Evolutionary conservation across 169 alveolate species (phyloP), one percentile per base, ranked within the genome.

Genomic region (Plasmodium adleri): DNA sequence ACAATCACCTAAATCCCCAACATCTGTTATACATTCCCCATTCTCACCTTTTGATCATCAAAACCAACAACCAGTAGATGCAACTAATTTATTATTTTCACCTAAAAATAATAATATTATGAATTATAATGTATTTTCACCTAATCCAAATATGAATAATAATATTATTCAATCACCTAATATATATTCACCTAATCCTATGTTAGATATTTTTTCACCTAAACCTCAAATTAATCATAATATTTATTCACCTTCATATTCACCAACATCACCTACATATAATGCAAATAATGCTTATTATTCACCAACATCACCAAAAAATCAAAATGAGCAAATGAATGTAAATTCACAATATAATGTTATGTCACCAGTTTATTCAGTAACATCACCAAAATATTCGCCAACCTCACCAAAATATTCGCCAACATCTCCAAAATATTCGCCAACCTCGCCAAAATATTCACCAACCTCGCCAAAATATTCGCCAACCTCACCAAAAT

Each of bases 351-450:
- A 74, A 47, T 88, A 88, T 10, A 56, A 45, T 45, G 68, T 74
- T 6, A 66, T 70, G 20, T 73, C 92, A 9, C 92, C 88, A 12
- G 70, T 54, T 12, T 74, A 74, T 26, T 74, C 88, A n/a, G 88
- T 74, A 3, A 89, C 98, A 0, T 92, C 96, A 4, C 98, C 98
- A 39, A 92, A 88, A 58, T 94, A 96, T 72, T 94, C 96, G 4
- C 98, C 98, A 7, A 83, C 97, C 32, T 94, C 98, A 1, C 99
- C 99, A 0, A 93, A 94, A 1, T 96, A 96, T 86, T 94, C 98
- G 0, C 99, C 99, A 0, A 96, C 98, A 9, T 93, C 97, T 13
- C 98, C 98, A 2, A 94, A 92, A 32, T 96, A 96, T 88, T 94
- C 98, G 0, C 98, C 98, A 1, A 96, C 98, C 3, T 93, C 97